These are phyloP conservation scores for Falciphora oryzae DNA, from an alignment of 2,329 filamentous ascomycete species.

Conservation along the genomic window DNA sequence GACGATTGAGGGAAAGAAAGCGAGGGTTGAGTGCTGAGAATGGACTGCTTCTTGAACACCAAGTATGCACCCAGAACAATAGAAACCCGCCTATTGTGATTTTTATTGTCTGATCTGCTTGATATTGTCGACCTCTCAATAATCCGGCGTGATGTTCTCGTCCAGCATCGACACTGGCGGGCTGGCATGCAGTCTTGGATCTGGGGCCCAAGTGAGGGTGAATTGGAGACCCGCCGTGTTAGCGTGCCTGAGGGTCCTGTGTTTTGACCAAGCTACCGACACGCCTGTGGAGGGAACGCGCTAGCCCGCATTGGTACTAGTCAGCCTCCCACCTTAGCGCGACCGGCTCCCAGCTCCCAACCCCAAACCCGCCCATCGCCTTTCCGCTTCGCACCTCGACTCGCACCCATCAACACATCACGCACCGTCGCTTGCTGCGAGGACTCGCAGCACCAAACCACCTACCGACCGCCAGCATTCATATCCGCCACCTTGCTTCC, in stretches of 20 bases:
- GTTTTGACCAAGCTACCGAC: slow-evolving; percentile 3
- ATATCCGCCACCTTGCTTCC: not conserved
- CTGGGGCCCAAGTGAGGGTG: not conserved
- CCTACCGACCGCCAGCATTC: not conserved
- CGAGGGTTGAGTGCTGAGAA: no score
- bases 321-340: slow-evolving; percentile 5
- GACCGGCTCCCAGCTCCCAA: slow-evolving; percentile 10
- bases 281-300: slow-evolving; percentile 2
- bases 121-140: not conserved
- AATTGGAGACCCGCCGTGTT: not conserved
- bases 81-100: not conserved
- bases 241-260: not conserved
- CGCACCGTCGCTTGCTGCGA: not conserved
- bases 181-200: not conserved
- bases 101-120: not conserved
- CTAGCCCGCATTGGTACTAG: slow-evolving; percentile 3
- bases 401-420: slow-evolving; percentile 6
- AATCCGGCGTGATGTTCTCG: no score
- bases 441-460: not conserved
- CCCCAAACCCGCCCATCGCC: not conserved
- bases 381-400: not conserved
- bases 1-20: not conserved
- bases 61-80: no score
- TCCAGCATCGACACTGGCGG: no score
- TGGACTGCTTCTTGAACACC: no score